Percentiles rank a stretch among this genome's conserved stretches.
These are phyloP conservation scores for Jasminum sambac DNA, from an alignment of 257 asterid species.

Conservation along the genomic window DNA sequence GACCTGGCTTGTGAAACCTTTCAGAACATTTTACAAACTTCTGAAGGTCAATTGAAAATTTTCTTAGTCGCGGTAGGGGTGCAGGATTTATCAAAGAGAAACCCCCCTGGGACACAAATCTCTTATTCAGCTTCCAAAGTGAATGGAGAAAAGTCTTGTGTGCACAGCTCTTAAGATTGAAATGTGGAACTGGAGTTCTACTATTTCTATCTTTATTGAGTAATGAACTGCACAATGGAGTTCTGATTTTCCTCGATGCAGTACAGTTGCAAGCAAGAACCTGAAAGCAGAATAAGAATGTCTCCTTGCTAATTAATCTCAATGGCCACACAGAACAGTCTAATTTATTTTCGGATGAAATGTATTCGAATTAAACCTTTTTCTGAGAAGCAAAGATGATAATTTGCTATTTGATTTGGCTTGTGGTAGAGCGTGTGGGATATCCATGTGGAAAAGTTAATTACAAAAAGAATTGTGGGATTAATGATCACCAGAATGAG, in stretches of 20 bases:
- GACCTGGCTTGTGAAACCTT: slow-evolving; percentile 28
- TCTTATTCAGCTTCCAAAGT: slow-evolving; percentile 36
- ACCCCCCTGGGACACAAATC: slow-evolving; percentile 33
- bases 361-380: neutral
- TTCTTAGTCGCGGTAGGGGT: slow-evolving; percentile 31
- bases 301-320: neutral
- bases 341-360: neutral
- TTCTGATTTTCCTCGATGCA: slow-evolving; percentile 28
- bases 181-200: slow-evolving; percentile 23
- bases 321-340: neutral
- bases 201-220: slow-evolving; percentile 28
- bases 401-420: neutral
- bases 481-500: too few species aligned
- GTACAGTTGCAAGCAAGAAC: slow-evolving; percentile 39
- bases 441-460: too few species aligned
- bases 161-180: slow-evolving; percentile 21
- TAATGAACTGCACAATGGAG: slow-evolving; percentile 31
- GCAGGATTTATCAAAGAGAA: slow-evolving; percentile 34
- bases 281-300: slow-evolving; percentile 20
- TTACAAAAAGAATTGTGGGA: too few species aligned
- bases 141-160: slow-evolving; percentile 31
- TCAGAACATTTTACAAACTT: slow-evolving; percentile 33
- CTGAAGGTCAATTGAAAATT: slow-evolving; percentile 30
- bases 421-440: too few species aligned
- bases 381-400: neutral